These are phyloP conservation scores for Urochloa ruziziensis DNA, from an alignment of 176 grass and related monocot genomes.

Conservation along the genomic window DNA sequence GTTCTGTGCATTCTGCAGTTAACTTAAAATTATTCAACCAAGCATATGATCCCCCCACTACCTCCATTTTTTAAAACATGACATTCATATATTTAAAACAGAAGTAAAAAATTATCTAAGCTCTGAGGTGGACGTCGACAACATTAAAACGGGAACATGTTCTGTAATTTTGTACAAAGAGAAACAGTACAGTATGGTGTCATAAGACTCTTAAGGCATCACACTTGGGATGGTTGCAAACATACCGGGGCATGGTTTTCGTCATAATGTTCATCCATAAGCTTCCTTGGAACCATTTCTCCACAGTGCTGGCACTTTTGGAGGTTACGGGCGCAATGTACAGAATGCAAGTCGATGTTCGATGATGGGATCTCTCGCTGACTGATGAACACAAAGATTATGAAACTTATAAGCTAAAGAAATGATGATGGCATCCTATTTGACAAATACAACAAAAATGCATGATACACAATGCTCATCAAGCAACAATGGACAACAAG, in stretches of 20 bases:
- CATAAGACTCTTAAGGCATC: background rate
- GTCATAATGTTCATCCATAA: constrained; percentile 65
- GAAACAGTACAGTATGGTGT: background rate
- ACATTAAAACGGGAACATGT: constrained; percentile 5
- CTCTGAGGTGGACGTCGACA: background rate
- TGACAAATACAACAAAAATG: background rate
- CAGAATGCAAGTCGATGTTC: constrained; percentile 76
- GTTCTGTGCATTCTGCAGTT: background rate
- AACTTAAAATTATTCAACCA: background rate
- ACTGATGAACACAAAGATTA: constrained; percentile 33
- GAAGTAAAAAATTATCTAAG: too few relatives aligned
- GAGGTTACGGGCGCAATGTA: constrained; percentile 71
- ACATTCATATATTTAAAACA: too few relatives aligned
- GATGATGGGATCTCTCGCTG: constrained; percentile 62
- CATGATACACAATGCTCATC: background rate
- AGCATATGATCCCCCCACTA: background rate
- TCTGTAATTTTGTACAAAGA: background rate
- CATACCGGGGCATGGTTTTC: constrained; percentile 76
- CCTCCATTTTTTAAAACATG: too few relatives aligned
- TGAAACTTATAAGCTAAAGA: background rate
- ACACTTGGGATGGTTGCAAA: background rate
- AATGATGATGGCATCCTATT: background rate
- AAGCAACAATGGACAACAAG: background rate
- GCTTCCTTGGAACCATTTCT: constrained; percentile 72
- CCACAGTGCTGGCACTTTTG: constrained; percentile 66